Conservation (phyloP, 1,284 basidiomycete species). For the Naganishia sp. region DNA sequence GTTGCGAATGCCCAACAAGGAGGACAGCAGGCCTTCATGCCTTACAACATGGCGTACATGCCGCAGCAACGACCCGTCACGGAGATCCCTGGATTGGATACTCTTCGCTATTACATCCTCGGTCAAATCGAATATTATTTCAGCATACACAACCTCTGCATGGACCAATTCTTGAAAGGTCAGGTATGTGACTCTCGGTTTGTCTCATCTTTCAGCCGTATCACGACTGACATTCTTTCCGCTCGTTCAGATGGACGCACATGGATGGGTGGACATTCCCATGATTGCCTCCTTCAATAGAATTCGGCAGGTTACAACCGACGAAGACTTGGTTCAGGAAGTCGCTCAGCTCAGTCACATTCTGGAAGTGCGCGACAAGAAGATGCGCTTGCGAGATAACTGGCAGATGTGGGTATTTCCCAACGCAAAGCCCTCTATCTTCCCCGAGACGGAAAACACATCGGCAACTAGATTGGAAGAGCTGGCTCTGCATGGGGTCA, state of each 20-base stretch:
- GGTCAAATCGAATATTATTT: slow-evolving; percentile 87
- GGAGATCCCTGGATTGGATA: slow-evolving; percentile 61
- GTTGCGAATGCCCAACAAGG: slow-evolving; percentile 3
- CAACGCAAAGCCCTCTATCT: slow-evolving; percentile 57
- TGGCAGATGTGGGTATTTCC: slow-evolving; percentile 75
- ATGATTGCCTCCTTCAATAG: slow-evolving; percentile 85
- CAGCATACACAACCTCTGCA: slow-evolving; percentile 78
- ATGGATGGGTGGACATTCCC: slow-evolving; percentile 80
- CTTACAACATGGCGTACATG: slow-evolving; percentile 33
- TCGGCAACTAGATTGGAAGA: slow-evolving; percentile 18
- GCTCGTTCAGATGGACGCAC: slow-evolving; percentile 73
- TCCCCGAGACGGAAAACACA: slow-evolving; percentile 24
- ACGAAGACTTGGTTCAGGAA: slow-evolving; percentile 68
- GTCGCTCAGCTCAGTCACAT: slow-evolving; percentile 67
- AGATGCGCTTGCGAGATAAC: slow-evolving; percentile 65
- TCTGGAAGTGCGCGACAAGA: slow-evolving; percentile 68
- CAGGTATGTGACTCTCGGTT: slow-evolving; percentile 57
- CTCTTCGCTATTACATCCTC: slow-evolving; percentile 66
- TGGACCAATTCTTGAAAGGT: slow-evolving; percentile 76
- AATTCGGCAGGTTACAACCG: slow-evolving; percentile 68
- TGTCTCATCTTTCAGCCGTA: too few species aligned
- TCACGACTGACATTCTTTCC: not conserved
- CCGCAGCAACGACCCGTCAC: slow-evolving; percentile 61
- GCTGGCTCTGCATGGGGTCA: slow-evolving; percentile 25
- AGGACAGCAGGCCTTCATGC: slow-evolving; percentile 3